Conservation (phyloP, 768 basidiomycete species). For the Suillus placidus region DNA sequence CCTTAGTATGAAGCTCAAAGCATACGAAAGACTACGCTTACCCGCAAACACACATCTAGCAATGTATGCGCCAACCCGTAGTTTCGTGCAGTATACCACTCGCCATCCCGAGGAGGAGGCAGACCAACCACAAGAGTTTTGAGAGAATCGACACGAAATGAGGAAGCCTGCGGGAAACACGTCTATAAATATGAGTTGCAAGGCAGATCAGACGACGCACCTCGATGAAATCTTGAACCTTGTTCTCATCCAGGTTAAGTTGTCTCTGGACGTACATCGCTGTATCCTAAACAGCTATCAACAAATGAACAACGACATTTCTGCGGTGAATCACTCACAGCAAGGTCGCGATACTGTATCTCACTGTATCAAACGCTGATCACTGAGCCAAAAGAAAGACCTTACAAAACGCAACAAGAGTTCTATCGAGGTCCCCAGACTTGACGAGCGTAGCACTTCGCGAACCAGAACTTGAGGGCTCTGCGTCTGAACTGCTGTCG, state of each 20-base stretch:
- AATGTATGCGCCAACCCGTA: conserved; percentile 48
- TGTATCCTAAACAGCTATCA: conserved; percentile 39
- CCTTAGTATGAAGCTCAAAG: not conserved
- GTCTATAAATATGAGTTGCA: conserved; percentile 1
- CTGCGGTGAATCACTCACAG: conserved; percentile 27
- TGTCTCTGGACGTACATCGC: conserved; percentile 47
- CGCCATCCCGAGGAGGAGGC: conserved; percentile 40
- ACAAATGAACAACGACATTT: not conserved
- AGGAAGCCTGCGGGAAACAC: conserved; percentile 35
- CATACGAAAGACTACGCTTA: conserved; percentile 15
- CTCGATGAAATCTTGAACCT: conserved; percentile 51
- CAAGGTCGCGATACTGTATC: conserved; percentile 44
- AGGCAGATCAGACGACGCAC: conserved; percentile 23
- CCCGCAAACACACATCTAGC: conserved; percentile 39
- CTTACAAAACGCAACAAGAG: conserved; percentile 39
- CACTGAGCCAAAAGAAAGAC: not conserved
- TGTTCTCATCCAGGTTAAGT: conserved; percentile 38
- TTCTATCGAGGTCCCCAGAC: conserved; percentile 41
- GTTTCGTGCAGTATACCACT: conserved; percentile 41
- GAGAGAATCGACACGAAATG: conserved; percentile 43
- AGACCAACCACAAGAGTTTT: conserved; percentile 48
- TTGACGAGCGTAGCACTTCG: conserved; percentile 37
- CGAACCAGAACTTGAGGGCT: conserved; percentile 44
- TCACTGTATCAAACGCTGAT: not conserved
- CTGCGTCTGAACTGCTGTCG: conserved; percentile 42